A percentile compares a stretch with the other conserved stretches of the same genome.
These are phyloP conservation scores for Cetradonia linearis DNA, from an alignment of 495 filamentous ascomycete genomes.

Conservation along the genomic window DNA sequence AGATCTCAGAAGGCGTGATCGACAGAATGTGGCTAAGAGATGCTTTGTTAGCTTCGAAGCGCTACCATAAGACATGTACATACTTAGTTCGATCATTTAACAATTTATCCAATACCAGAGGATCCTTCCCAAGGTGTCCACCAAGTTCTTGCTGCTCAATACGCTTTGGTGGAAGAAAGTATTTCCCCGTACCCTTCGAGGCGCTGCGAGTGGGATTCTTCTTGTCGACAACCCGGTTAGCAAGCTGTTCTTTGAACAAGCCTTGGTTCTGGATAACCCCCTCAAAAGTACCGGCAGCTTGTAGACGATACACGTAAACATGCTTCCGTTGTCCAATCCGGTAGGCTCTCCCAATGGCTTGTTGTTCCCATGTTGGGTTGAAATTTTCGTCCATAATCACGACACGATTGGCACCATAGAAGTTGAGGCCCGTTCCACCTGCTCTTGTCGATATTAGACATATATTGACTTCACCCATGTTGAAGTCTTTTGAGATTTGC, in stretches of 20 bases:
- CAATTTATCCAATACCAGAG: conserved; percentile 56
- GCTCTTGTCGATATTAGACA: conserved; percentile 77
- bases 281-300: conserved; percentile 71
- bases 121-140: conserved; percentile 51
- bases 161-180: conserved; percentile 46
- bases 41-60: conserved; percentile 15
- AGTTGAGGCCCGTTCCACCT: conserved; percentile 74
- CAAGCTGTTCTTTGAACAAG: conserved; percentile 71
- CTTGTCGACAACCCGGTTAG: conserved; percentile 71
- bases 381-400: conserved; percentile 78
- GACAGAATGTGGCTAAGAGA: conserved; percentile 33
- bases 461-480: conserved; percentile 37
- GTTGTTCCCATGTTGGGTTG: conserved; percentile 73
- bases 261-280: conserved; percentile 57
- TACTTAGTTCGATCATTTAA: conserved; percentile 31
- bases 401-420: conserved; percentile 75
- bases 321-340: conserved; percentile 75
- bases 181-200: conserved; percentile 37
- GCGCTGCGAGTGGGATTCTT: conserved; percentile 57
- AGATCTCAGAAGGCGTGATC: conserved; percentile 48
- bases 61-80: conserved; percentile 2
- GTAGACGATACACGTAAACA: conserved; percentile 82
- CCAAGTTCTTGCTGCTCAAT: conserved; percentile 44
- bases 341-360: conserved; percentile 81
- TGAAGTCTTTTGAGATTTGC: conserved; percentile 54